Base-by-base conservation (phyloP, 805 yeast species). In the Metschnikowia kunwiensis region DNA sequence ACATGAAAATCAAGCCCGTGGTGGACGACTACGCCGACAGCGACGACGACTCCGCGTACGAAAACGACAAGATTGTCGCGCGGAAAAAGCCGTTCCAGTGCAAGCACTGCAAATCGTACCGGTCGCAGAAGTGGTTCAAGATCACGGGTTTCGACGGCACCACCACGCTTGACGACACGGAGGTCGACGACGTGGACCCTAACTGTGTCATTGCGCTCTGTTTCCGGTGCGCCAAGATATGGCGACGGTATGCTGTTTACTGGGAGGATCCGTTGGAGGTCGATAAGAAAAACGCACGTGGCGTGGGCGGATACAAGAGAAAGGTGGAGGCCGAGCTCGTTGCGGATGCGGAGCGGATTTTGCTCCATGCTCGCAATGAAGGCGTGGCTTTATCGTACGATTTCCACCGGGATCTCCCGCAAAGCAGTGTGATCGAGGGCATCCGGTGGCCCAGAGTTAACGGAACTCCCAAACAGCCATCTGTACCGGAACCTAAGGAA, bases 211-310 rank as follows among this genome's bases (percentile, higher is more conserved):
- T 68, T 11, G 96, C 88, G 0, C 63, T 91, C 10, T 91, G 98
- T 57, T 61, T 73, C 19, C 68, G 97, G 36, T 91, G 98, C 65
- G 96, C 96, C 0, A 72, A 84, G 40, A 54, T 93, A 19, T 91
- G 97, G 97, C 72, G 96, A 57, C 65, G 94, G 25, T 91, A 91
- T 58, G 96, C 88, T 0, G 80, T 86, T 0, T 70, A 68, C 7
- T 93, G 97, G 97, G 86, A 81, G 46, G 78, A 77, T 22, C 96
- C 96, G 0, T 48, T 61, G 16, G 87, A 80, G 36, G 78, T 86
- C 0, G 59, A 78, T 27, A 75, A 70, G 54, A 77, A 74, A 40
- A 57, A 51, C 23, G 50, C 60, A 11, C 58, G 55, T 30, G 55
- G 77, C 10, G 72, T 75, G 14, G 70, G 69, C 24, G 75, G 75